phyloP scores from a whole-genome alignment of 805 yeast genomes.

The Alloascoidea africana region DNA sequence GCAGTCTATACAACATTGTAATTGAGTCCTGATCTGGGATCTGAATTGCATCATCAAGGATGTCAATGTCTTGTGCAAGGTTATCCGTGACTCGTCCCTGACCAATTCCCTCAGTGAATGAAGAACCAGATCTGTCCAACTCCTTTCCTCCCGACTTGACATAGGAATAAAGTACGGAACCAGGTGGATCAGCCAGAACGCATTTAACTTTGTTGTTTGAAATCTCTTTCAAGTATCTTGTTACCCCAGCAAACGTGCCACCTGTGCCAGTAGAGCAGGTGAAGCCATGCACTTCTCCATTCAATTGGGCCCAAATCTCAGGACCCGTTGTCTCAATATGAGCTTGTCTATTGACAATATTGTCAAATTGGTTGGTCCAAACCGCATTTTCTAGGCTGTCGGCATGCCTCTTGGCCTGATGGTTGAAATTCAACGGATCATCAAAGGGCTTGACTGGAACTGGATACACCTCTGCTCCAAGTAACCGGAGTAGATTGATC shows the following conservation, averaged over 20 bases:
- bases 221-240: conserved; percentile 60
- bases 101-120: conserved; percentile 93
- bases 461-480: conserved; percentile 81
- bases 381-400: conserved; percentile 63
- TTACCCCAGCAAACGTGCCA: conserved; percentile 79
- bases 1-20: conserved; percentile 65
- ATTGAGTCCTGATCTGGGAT: conserved; percentile 73
- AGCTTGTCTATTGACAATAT: conserved; percentile 74
- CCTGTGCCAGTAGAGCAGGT: conserved; percentile 91
- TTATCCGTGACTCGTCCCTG: conserved; percentile 88
- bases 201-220: conserved; percentile 47
- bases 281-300: conserved; percentile 69
- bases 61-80: conserved; percentile 52
- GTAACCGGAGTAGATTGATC: conserved; percentile 52
- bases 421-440: conserved; percentile 76
- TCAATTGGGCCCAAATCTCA: conserved; percentile 75
- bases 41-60: conserved; percentile 67
- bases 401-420: conserved; percentile 77
- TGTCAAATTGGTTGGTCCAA: conserved; percentile 90
- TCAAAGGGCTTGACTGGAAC: conserved; percentile 79
- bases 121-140: conserved; percentile 61
- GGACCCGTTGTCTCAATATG: conserved; percentile 89
- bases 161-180: conserved; percentile 70
- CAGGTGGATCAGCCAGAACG: conserved; percentile 87
- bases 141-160: conserved; percentile 55